Evolutionary conservation across 2,329 filamentous ascomycete species (phyloP), one percentile per base, ranked within the genome.

Genomic region (Microsporum audouinii): DNA sequence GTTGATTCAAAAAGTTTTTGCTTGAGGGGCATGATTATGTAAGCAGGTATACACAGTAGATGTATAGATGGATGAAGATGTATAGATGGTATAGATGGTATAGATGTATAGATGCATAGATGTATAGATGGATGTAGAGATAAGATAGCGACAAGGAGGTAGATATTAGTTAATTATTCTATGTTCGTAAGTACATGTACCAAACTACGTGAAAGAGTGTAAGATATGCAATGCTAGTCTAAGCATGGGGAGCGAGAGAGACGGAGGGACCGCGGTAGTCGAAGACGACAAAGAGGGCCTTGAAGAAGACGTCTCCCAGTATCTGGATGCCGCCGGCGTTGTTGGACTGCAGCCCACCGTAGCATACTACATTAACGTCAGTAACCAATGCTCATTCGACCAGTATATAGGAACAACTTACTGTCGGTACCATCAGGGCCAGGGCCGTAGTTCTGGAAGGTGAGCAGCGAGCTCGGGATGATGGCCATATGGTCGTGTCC

Each of bases 231-330:
- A 23, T 23, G 17, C 17, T 23, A 23, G 17, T 23, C 31, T 34
- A 72, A 17, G 66, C 65, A 57, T 77, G 76, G 39, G 75, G 71
- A 27, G 80, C 83, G 65, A 85, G 73, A 33, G 80, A 80, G 47
- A 85, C 71, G 14, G 73, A 76, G 2, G 78, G 78, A 1, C 74
- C 74, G 2, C 74, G 69, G 65, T 76, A 71, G 66, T 82, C 78
- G 68, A 86, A 86, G 61, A 83, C 82, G 53, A 83, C 82, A 67
- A 84, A 83, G 65, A 83, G 77, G 3, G 81, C 76, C 72, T 81
- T 83, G 68, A 86, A 77, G 71, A 85, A 80, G 31, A 80, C 77
- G 66, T 85, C 84, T n/a, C 84, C 84, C 60, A 79, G 80, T 58
- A 86, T 81, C 39, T 79, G 77, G 66, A 86, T 78, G 1, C 73